Evolutionary conservation across 2,329 filamentous ascomycete genomes (phyloP).

Genomic region (Byssochlamys sp.): DNA sequence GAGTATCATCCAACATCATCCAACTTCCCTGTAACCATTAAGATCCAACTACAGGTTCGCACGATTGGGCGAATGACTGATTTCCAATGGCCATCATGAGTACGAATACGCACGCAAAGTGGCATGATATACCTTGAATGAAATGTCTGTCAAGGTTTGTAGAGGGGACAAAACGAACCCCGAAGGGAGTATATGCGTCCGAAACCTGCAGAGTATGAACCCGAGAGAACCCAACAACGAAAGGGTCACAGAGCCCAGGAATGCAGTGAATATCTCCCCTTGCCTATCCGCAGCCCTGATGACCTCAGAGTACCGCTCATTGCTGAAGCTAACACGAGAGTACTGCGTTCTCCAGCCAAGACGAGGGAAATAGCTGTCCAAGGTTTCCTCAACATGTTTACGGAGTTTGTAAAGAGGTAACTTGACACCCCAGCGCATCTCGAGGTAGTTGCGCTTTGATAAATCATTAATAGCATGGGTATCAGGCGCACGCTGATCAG

Average conservation of each 20-base stretch:
- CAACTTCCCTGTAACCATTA: too few relatives aligned
- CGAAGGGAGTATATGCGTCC: background rate
- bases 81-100: background rate
- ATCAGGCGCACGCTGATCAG: conserved; percentile 61
- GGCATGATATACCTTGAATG: background rate
- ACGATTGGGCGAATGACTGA: too few relatives aligned
- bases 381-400: conserved; percentile 75
- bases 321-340: conserved; percentile 82
- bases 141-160: background rate
- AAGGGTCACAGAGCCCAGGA: conserved; percentile 19
- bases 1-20: too few relatives aligned
- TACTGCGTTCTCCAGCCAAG: conserved; percentile 91
- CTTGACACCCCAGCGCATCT: conserved; percentile 82
- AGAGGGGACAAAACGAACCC: background rate
- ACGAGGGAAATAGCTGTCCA: conserved; percentile 65
- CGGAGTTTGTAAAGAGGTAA: conserved; percentile 67
- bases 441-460: conserved; percentile 79
- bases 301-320: conserved; percentile 80
- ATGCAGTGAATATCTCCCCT: conserved; percentile 47
- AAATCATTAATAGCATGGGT: conserved; percentile 86
- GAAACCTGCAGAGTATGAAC: background rate
- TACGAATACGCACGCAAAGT: background rate
- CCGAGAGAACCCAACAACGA: conserved; percentile 11
- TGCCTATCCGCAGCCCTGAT: conserved; percentile 60
- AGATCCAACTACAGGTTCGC: too few relatives aligned